Conservation (phyloP, 2,329 filamentous ascomycete species). For the Scedosporium dehoogii region DNA sequence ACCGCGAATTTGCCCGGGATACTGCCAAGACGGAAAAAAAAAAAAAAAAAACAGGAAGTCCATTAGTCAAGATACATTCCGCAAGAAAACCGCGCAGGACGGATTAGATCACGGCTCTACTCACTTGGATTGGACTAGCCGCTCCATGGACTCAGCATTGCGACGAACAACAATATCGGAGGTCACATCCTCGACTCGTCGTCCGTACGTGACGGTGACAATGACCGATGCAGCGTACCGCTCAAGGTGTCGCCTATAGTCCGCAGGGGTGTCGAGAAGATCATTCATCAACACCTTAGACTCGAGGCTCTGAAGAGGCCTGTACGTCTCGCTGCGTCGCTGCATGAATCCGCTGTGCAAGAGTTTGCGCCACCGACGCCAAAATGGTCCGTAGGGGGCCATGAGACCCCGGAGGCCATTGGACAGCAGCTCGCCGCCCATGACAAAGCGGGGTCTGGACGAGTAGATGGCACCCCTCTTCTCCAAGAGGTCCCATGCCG, state of each 20-base stretch:
- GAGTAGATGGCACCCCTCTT: conserved; percentile 32
- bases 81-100: too few relatives aligned
- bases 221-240: conserved; percentile 28
- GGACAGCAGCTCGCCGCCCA: conserved; percentile 31
- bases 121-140: conserved; percentile 32
- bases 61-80: background rate
- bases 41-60: background rate
- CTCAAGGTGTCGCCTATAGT: conserved; percentile 20
- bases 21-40: background rate
- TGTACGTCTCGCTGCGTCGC: conserved; percentile 30
- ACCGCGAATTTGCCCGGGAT: conserved; percentile 25
- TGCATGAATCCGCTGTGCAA: conserved; percentile 33
- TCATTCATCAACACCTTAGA: conserved; percentile 29
- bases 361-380: conserved; percentile 32
- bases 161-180: conserved; percentile 26
- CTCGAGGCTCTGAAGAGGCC: conserved; percentile 29
- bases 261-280: conserved; percentile 19
- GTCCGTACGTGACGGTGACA: conserved; percentile 30
- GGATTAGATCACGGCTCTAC: conserved; percentile 1
- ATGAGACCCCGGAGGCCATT: conserved; percentile 31
- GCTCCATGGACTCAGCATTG: conserved; percentile 31
- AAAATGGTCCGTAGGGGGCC: conserved; percentile 30
- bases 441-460: conserved; percentile 34
- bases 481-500: conserved; percentile 33
- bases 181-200: conserved; percentile 22